These are phyloP conservation scores for Puccinia polysora DNA, from an alignment of 1,284 basidiomycete species.

Conservation along the genomic window DNA sequence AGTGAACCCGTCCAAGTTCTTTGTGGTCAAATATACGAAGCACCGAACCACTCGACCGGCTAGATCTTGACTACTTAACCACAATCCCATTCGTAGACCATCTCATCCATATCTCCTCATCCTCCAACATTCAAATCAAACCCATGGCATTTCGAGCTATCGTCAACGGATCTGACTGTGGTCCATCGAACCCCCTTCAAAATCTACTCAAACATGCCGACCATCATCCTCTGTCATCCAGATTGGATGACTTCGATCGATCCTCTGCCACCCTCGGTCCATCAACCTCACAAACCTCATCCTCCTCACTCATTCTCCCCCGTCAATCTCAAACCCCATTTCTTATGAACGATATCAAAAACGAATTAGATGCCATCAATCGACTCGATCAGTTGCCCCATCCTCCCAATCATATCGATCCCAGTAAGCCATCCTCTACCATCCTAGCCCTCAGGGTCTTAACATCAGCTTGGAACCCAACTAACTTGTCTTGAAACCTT, in stretches of 20 bases:
- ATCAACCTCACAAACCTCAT: constrained; percentile 6
- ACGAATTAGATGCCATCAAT: constrained; percentile 18
- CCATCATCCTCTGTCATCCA: not conserved
- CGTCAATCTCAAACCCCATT: not conserved
- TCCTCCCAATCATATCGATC: not conserved
- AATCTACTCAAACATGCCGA: constrained; percentile 34
- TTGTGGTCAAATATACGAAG: no score
- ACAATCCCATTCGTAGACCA: no score
- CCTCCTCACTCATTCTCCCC: not conserved
- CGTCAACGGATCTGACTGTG: constrained; percentile 37
- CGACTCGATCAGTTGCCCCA: not conserved
- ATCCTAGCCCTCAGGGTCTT: not conserved
- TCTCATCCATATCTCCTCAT: no score
- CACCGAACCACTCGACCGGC: no score
- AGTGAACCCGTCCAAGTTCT: no score
- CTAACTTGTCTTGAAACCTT: not conserved
- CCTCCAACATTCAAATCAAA: no score
- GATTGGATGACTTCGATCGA: not conserved
- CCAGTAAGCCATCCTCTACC: not conserved
- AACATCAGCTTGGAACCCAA: not conserved
- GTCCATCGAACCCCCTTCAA: constrained; percentile 40
- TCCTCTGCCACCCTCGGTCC: not conserved
- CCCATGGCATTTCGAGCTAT: constrained; percentile 39
- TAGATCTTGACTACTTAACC: no score
- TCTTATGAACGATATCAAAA: not conserved